Evolutionary conservation across 2,329 filamentous ascomycete genomes (phyloP).

Genomic region (Tetracladium maxilliforme): DNA sequence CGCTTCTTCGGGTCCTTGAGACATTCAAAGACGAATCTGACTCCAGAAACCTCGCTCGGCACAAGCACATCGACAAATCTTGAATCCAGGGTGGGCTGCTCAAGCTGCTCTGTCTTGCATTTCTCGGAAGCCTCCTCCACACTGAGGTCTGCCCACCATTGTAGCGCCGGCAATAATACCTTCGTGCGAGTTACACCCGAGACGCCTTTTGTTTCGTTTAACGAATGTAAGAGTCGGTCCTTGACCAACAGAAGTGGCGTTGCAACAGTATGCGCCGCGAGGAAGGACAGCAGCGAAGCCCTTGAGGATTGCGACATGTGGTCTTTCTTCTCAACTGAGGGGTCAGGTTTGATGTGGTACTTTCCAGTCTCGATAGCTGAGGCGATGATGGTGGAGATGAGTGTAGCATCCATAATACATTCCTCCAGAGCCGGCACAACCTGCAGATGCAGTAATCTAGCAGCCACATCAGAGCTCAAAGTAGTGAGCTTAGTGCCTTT

Average conservation of each 20-base stretch:
- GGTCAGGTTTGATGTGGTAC: constrained; percentile 36
- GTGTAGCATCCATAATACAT: constrained; percentile 63
- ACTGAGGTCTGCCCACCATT: constrained; percentile 48
- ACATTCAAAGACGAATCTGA: constrained; percentile 34
- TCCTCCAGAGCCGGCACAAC: constrained; percentile 73
- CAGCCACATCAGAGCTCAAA: constrained; percentile 39
- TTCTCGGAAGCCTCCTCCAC: constrained; percentile 32
- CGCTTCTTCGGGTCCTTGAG: constrained; percentile 29
- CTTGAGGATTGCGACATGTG: constrained; percentile 43
- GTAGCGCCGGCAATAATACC: constrained; percentile 60
- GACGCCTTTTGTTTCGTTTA: constrained; percentile 61
- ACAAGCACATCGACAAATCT: constrained; percentile 34
- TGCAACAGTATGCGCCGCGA: constrained; percentile 56
- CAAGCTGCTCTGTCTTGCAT: constrained; percentile 31
- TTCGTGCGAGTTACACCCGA: constrained; percentile 56
- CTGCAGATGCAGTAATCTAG: constrained; percentile 47
- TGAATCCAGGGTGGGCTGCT: constrained; percentile 24
- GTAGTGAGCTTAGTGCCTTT: constrained; percentile 27
- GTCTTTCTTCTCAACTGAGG: constrained; percentile 32
- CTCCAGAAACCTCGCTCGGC: constrained; percentile 33
- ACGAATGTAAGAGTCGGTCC: constrained; percentile 50
- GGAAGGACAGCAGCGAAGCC: constrained; percentile 50
- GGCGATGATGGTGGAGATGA: constrained; percentile 51
- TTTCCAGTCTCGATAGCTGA: constrained; percentile 30
- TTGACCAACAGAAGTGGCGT: constrained; percentile 60